Evolutionary conservation across 352 stramenopile species (phyloP), one percentile per base, ranked within the genome.

Genomic region (Phytophthora colocasiae): DNA sequence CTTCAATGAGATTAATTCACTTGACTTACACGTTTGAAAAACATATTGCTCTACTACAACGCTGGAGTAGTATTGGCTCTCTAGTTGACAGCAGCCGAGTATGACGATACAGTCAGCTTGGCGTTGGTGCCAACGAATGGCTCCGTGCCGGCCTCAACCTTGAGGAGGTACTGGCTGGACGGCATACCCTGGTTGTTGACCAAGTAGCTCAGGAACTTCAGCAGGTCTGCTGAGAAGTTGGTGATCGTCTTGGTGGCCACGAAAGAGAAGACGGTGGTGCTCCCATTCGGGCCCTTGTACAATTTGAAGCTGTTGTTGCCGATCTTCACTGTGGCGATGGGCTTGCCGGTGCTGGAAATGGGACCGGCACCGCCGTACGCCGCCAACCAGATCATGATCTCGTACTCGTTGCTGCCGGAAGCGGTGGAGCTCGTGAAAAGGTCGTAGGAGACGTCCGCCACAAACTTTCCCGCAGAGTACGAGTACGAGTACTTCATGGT

Each of bases 331-430:
- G 52, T 73, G 14, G 56, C 66, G 46, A 78, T 62, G 31, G 71
- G 34, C 38, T 58, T 68, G 32, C 71, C 71, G 19, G 71, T 78
- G 48, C 41, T 73, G 7, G 71, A 73, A 41, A 78, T 72, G 4
- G 71, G 71, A 0, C 66, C 61, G 26, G 66, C 71, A 17, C 71
- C 71, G 36, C 63, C 67, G 19, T 68, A 55, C 3, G 71, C 66
- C 1, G 66, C 71, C 51, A 78, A 40, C 71, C 71, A 75, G 53
- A 78, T 73, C 71, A 78, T 78, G 70, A 78, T 74, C 57, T 78
- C 70, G 52, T 72, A 75, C 65, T 75, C 58, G 60, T 75, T 74
- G 12, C 22, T 60, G 48, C 71, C 71, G 24, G 2, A 58, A 3
- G 62, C 41, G 4, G 22, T 73, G 15, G 66, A 75, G 31, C 61